phyloP scores from a whole-genome alignment of 768 basidiomycete genomes.

The Auriculariales sp. region DNA sequence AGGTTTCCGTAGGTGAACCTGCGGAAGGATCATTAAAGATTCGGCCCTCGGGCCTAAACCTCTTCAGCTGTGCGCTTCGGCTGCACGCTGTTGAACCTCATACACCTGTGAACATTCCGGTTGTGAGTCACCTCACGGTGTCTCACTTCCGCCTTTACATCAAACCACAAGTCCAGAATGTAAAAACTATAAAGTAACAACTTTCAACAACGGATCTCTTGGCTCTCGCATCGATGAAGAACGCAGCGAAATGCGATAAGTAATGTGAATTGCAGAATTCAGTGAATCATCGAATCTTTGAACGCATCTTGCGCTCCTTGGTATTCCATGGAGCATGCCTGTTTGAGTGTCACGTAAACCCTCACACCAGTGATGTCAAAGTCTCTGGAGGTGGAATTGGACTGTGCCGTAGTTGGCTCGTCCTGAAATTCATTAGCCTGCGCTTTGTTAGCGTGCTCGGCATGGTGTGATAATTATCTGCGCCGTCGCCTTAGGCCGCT shows the following conservation, averaged over 20 bases:
- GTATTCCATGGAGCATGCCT: constrained; percentile 62
- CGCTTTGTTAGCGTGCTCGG: constrained; percentile 15
- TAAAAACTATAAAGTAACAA: constrained; percentile 18
- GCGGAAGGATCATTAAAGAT: constrained; percentile 61
- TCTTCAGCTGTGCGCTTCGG: background rate
- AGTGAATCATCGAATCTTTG: constrained; percentile 77
- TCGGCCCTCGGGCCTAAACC: constrained; percentile 2
- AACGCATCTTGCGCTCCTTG: constrained; percentile 67
- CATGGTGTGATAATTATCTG: constrained; percentile 41
- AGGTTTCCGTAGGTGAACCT: constrained; percentile 75
- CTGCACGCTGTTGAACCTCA: constrained; percentile 22
- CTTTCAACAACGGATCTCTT: constrained; percentile 57
- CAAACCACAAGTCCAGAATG: background rate
- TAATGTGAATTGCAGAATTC: constrained; percentile 76
- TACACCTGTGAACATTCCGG: constrained; percentile 33
- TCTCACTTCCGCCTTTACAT: constrained; percentile 14
- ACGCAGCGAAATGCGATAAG: constrained; percentile 43
- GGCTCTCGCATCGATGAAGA: constrained; percentile 72
- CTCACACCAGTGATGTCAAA: constrained; percentile 23
- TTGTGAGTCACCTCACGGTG: no score
- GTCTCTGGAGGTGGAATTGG: constrained; percentile 9
- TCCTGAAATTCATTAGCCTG: constrained; percentile 34
- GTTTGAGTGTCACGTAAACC: constrained; percentile 58
- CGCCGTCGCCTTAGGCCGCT: constrained; percentile 22
- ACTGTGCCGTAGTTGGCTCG: constrained; percentile 18